Evolutionary conservation across 2,329 filamentous ascomycete species (phyloP).

Genomic region (Colletotrichum phormii): DNA sequence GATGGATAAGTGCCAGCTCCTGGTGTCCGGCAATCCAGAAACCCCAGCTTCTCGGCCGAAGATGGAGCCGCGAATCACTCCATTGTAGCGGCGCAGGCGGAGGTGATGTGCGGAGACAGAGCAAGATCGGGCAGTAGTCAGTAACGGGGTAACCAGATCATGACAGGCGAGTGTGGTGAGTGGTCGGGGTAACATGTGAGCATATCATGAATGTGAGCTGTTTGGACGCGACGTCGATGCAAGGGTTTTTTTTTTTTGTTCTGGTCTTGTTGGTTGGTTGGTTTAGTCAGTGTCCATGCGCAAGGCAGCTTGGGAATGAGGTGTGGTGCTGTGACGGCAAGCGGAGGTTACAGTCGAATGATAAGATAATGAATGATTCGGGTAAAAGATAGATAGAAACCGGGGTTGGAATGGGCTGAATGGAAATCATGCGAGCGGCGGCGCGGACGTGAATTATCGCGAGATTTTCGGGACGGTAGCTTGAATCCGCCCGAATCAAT

Average conservation of each 20-base stretch:
- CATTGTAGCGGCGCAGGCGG: conserved; percentile 23
- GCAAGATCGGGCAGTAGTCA: conserved; percentile 7
- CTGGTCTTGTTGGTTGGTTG: neutral
- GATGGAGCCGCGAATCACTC: conserved; percentile 4
- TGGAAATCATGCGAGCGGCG: conserved; percentile 29
- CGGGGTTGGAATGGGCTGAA: conserved; percentile 18
- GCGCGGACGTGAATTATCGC: conserved; percentile 25
- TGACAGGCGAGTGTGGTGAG: conserved; percentile 32
- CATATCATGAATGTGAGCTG: conserved; percentile 35
- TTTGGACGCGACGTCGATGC: conserved; percentile 16
- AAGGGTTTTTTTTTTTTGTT: neutral
- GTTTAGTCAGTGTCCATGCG: neutral
- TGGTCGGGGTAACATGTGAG: conserved; percentile 35
- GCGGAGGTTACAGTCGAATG: neutral
- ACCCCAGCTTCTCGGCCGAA: conserved; percentile 7
- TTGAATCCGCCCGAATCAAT: conserved; percentile 31
- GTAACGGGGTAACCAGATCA: conserved; percentile 22
- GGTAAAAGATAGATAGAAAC: neutral
- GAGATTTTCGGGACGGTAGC: conserved; percentile 35
- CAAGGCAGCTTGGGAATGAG: neutral
- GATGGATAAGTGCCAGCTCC: conserved; percentile 14
- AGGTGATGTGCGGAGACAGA: conserved; percentile 16
- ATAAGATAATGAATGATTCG: conserved; percentile 23
- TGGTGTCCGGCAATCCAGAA: neutral
- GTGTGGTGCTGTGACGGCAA: conserved; percentile 2